These are phyloP conservation scores for Fusarium brachygibbosum DNA, from an alignment of 2,329 filamentous ascomycete genomes.

Conservation along the genomic window DNA sequence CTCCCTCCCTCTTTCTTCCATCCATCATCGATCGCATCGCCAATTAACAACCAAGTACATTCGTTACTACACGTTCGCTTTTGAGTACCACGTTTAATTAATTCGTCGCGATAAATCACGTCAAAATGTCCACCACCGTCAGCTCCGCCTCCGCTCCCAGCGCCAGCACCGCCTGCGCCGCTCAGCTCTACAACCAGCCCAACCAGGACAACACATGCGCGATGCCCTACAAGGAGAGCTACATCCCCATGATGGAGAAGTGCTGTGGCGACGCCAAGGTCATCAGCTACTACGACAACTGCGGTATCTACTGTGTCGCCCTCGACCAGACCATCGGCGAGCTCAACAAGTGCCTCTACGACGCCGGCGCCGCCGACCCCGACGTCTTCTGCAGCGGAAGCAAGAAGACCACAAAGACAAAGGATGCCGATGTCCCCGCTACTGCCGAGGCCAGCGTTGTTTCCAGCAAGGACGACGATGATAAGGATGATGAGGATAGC, in stretches of 20 bases:
- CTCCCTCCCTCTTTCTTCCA: background rate
- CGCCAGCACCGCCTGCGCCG: constrained; percentile 35
- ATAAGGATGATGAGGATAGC: constrained; percentile 25
- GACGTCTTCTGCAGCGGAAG: constrained; percentile 61
- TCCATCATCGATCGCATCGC: constrained; percentile 11
- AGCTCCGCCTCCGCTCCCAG: constrained; percentile 24
- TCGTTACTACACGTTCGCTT: constrained; percentile 32
- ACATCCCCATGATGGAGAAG: constrained; percentile 58
- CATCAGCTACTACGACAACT: constrained; percentile 61
- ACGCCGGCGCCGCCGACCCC: constrained; percentile 54
- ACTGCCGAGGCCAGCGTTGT: constrained; percentile 53
- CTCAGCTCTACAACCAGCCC: constrained; percentile 59
- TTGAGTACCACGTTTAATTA: background rate
- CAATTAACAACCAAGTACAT: constrained; percentile 6
- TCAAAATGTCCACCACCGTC: constrained; percentile 43
- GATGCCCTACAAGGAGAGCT: constrained; percentile 56
- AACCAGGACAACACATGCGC: constrained; percentile 61
- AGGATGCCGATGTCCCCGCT: constrained; percentile 46
- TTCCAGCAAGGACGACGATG: constrained; percentile 31
- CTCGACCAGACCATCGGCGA: constrained; percentile 51
- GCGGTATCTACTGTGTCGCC: constrained; percentile 64
- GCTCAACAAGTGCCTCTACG: constrained; percentile 55
- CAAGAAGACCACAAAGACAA: constrained; percentile 52
- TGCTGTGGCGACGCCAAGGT: constrained; percentile 63
- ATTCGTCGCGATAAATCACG: constrained; percentile 39